A percentile compares a stretch with the other conserved stretches of the same genome.
phyloP scores from a whole-genome alignment of 768 basidiomycete species.

The Lyophyllum decastes region DNA sequence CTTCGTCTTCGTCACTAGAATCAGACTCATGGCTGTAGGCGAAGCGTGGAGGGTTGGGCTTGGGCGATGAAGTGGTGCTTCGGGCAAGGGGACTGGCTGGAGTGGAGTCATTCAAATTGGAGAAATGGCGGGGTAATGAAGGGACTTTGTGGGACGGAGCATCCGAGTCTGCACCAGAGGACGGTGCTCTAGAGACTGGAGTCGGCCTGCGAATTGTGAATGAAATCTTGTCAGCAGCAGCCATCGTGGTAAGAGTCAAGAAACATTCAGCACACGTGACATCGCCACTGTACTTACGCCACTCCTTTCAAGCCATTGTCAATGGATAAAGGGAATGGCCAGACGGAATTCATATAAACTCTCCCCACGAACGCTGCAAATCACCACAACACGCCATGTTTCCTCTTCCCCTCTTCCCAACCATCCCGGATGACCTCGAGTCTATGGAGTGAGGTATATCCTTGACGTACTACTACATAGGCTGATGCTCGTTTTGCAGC shows the following conservation, averaged over 20 bases:
- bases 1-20: constrained; percentile 66
- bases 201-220: constrained; percentile 86
- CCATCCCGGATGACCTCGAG: constrained; percentile 21
- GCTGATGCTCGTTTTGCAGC: constrained; percentile 2
- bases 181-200: constrained; percentile 61
- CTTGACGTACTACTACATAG: background rate
- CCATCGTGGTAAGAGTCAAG: constrained; percentile 18
- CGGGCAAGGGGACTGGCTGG: constrained; percentile 60
- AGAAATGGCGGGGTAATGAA: constrained; percentile 59
- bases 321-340: background rate
- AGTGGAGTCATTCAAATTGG: constrained; percentile 36
- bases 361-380: background rate
- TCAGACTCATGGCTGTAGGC: constrained; percentile 35
- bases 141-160: constrained; percentile 54
- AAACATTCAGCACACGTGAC: constrained; percentile 13
- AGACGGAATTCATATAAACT: background rate
- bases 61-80: constrained; percentile 50
- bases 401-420: constrained; percentile 26
- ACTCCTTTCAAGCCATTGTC: background rate
- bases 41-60: constrained; percentile 17
- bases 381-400: constrained; percentile 11
- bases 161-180: constrained; percentile 67
- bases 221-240: constrained; percentile 53
- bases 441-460: constrained; percentile 21
- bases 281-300: background rate